Evolutionary conservation across 495 filamentous ascomycete species (phyloP), one percentile per base, ranked within the genome.

Genomic region (Copromyces sp.): DNA sequence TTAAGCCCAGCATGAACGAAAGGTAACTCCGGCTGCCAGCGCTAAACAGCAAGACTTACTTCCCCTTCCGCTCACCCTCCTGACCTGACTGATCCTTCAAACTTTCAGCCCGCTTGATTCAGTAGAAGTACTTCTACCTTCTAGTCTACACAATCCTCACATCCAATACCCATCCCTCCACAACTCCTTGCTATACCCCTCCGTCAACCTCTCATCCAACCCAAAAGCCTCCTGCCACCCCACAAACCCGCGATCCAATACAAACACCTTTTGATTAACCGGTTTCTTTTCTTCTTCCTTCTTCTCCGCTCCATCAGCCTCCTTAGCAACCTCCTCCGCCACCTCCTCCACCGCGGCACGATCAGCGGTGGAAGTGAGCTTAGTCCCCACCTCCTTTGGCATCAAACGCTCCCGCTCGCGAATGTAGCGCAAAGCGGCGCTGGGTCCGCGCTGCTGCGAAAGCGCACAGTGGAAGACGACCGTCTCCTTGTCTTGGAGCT

Each of bases 381-480:
- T 77, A 12, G 71, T 72, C 11, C 71, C 70, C 14, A 70, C 75
- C 44, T 74, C 44, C 29, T 29, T 29, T 14, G 77, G 29, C 3
- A 84, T 77, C 73, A 87, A 71, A 73, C 84, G 79, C 70, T 89
- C 85, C 70, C 88, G 84, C 81, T 91, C 91, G 32, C 90, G 82
- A 73, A 93, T 74, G 77, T 95, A 95, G 77, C 82, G 76, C 72
- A 92, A 76, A 12, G 92, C 93, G 44, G 92, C 92, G 38, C 81
- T 81, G 2, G 92, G 92, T 0, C 92, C 92, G 4, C 95, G 87
- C 82, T 95, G 91, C 84, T 98, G 95, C 75, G 91, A 93, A 39
- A 98, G 83, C n/a, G 92, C 91, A 82, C 95, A 99, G 82, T 99
- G 96, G 80, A 99, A 99, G 20, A 99, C 89, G 32, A 99, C 93